Base-by-base conservation (phyloP, 83 land plant species). In the Isoetes engelmannii region DNA sequence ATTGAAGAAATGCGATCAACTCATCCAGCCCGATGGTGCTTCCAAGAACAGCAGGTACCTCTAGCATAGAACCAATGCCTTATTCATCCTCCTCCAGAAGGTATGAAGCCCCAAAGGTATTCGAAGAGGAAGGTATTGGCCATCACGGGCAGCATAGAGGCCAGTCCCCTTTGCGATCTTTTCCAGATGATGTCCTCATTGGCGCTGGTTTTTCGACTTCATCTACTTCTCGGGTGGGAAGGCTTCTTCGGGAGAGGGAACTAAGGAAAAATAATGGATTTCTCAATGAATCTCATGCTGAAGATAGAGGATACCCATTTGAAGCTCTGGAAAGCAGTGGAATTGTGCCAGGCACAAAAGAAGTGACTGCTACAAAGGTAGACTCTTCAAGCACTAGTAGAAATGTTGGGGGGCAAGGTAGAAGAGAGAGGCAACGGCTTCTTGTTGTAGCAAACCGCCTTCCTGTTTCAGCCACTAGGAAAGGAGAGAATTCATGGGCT, bases 361-460 rank as follows among this genome's bases (percentile, higher is more conserved):
- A 57, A 41, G 48, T 58, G 68, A 81, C 71, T 48, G 74, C 60
- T 21, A 65, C 66, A 17, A 70, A 46, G 19, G 74, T 51, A 7
- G 61, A 70, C 48, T 57, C 74, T 20, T 15, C 67, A 45, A 45
- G 57, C 2, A 28, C 21, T 73, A 72, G 67, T 6, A 81, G 76
- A 64, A 56, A 65, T 49, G 75, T 70, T 47, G 58, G 58, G 37
- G 74, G 49, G 54, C 82, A 73, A 21, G 72, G 68, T 4, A 73
- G 72, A 66, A 79, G 80, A 47, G 7, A 43, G 60, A 85, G 67
- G 75, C 96, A 93, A 62, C 69, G 98, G 68, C 70, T 93, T 46
- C 74, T 89, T 75, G 98, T 93, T 45, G 99, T 94, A 28, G 99
- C 99, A 7, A 94, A 94, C 49, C 75, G 99, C 73, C 74, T 94